These are phyloP conservation scores for Escovopsis sp. DNA, from an alignment of 2,329 filamentous ascomycete genomes.

Conservation along the genomic window DNA sequence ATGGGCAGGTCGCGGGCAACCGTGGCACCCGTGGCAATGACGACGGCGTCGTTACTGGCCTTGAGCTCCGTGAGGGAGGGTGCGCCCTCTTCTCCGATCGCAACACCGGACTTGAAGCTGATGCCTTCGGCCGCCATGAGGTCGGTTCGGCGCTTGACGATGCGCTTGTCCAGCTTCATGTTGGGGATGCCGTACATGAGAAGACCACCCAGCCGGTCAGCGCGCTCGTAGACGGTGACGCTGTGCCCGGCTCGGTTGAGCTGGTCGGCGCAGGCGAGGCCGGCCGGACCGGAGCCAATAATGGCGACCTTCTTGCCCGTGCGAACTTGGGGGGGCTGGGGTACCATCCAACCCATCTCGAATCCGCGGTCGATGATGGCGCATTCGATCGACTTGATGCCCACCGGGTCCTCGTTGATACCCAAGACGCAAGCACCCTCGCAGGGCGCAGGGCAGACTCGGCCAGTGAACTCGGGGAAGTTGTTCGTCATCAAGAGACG, in stretches of 20 bases:
- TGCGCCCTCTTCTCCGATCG: conserved; percentile 58
- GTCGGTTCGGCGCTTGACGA: conserved; percentile 88
- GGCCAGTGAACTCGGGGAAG: conserved; percentile 95
- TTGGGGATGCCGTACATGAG: conserved; percentile 98
- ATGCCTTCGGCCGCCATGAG: conserved; percentile 88
- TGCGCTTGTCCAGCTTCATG: conserved; percentile 98
- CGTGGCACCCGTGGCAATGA: conserved; percentile 85
- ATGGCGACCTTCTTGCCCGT: conserved; percentile 81
- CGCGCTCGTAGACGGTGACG: conserved; percentile 85
- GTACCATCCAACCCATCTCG: conserved; percentile 96
- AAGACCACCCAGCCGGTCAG: conserved; percentile 78
- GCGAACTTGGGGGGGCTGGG: conserved; percentile 59
- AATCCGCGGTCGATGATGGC: conserved; percentile 96
- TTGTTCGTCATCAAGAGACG: conserved; percentile 93
- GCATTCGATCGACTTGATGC: conserved; percentile 97
- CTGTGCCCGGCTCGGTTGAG: conserved; percentile 82
- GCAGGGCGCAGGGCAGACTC: conserved; percentile 91
- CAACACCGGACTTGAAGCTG: conserved; percentile 62
- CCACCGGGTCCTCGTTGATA: conserved; percentile 92
- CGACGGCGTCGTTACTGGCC: conserved; percentile 62
- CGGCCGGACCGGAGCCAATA: conserved; percentile 83
- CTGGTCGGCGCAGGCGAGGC: conserved; percentile 82
- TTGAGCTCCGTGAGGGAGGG: conserved; percentile 55
- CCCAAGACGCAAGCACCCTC: conserved; percentile 92
- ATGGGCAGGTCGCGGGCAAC: conserved; percentile 88